Conservation (phyloP, 768 basidiomycete species). For the Steccherinum ochraceum region DNA sequence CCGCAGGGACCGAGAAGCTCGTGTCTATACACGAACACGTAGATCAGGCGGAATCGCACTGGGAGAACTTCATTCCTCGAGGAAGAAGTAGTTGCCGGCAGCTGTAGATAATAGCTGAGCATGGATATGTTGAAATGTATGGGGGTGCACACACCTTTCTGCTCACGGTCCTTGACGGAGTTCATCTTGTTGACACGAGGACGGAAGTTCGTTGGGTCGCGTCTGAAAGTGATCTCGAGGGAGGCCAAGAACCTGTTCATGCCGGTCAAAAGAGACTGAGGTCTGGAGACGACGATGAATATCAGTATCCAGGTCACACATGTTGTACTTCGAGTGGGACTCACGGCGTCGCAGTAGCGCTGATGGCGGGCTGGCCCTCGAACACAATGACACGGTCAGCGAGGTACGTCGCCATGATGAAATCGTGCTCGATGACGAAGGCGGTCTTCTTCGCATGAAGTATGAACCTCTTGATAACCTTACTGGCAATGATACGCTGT, state of each 20-base stretch:
- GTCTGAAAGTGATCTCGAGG: slow-evolving; percentile 95
- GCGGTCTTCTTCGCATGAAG: slow-evolving; percentile 97
- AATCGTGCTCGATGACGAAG: slow-evolving; percentile 99
- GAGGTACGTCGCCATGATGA: slow-evolving; percentile 99
- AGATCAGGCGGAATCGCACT: neutral
- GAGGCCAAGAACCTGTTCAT: slow-evolving; percentile 98
- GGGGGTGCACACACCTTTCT: slow-evolving; percentile 52
- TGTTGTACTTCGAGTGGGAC: slow-evolving; percentile 17
- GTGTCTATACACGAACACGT: neutral
- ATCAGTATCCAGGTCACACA: neutral
- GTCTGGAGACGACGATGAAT: slow-evolving; percentile 44
- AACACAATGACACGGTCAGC: slow-evolving; percentile 97
- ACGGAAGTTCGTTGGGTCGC: slow-evolving; percentile 93
- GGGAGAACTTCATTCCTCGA: slow-evolving; percentile 55
- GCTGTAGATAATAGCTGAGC: neutral
- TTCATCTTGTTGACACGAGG: slow-evolving; percentile 83
- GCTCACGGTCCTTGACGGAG: slow-evolving; percentile 84
- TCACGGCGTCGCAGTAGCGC: slow-evolving; percentile 88
- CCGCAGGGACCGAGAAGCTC: slow-evolving; percentile 12
- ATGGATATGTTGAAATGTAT: neutral
- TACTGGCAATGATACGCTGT: slow-evolving; percentile 96
- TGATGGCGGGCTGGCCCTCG: slow-evolving; percentile 77
- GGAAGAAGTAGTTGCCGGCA: slow-evolving; percentile 71
- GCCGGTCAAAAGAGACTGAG: slow-evolving; percentile 89
- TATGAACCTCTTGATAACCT: slow-evolving; percentile 99